Evolutionary conservation across 2,329 filamentous ascomycete genomes (phyloP).

Genomic region (Magnaporthiopsis incrustans): DNA sequence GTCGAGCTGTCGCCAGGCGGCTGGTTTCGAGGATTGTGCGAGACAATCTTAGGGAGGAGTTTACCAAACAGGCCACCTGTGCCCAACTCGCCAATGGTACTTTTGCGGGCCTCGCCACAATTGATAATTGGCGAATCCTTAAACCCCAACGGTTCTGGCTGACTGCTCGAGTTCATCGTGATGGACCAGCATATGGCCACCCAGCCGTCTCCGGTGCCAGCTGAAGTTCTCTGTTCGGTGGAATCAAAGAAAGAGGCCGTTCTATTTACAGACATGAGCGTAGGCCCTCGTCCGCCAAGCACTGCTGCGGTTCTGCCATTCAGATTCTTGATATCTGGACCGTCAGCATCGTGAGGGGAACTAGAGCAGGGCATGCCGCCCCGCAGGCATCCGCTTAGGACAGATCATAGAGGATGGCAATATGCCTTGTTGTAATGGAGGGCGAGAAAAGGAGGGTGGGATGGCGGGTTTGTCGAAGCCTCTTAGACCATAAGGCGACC

Average conservation of each 20-base stretch:
- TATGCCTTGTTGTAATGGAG: background rate
- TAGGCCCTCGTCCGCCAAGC: background rate
- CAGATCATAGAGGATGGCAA: background rate
- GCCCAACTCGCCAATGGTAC: background rate
- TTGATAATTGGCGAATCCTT: background rate
- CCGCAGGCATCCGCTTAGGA: background rate
- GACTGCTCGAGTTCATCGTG: too few species aligned
- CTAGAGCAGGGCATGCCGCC: background rate
- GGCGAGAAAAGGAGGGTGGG: background rate
- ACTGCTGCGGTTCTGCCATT: background rate
- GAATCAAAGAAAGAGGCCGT: background rate
- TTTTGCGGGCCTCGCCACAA: background rate
- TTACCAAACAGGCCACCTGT: background rate
- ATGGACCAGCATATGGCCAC: background rate
- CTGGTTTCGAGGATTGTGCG: background rate
- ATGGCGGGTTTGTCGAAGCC: background rate
- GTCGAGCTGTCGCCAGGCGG: background rate
- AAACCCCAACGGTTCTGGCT: background rate
- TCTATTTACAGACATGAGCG: background rate
- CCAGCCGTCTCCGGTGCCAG: background rate
- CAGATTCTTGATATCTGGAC: background rate
- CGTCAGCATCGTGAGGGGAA: background rate
- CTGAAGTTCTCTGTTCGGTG: background rate
- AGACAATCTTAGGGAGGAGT: background rate
- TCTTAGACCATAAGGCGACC: constrained; percentile 13